Conservation (phyloP, 495 filamentous ascomycete genomes). For the Tetracladium setigerum region DNA sequence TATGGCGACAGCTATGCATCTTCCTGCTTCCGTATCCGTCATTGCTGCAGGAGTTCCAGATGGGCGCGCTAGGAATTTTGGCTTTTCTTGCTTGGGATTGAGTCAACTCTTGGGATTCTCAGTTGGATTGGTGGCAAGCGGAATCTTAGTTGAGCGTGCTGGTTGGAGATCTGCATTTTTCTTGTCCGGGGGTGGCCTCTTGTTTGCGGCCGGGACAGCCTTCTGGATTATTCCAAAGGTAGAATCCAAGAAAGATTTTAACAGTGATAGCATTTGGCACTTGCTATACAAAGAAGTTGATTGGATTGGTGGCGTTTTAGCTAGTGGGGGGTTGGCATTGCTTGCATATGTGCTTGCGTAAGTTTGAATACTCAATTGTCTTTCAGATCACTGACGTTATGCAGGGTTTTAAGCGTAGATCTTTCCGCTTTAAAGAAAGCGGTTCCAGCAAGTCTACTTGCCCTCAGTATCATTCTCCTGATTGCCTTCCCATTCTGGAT, state of each 20-base stretch:
- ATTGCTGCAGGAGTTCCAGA: slow-evolving; percentile 34
- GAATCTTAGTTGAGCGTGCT: slow-evolving; percentile 34
- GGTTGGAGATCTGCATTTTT: slow-evolving; percentile 45
- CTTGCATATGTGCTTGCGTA: slow-evolving; percentile 38
- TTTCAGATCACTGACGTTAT: not conserved
- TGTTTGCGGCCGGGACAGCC: slow-evolving; percentile 11
- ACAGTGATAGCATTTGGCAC: not conserved
- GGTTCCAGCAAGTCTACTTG: slow-evolving; percentile 21
- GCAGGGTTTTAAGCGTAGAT: slow-evolving; percentile 20
- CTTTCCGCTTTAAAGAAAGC: slow-evolving; percentile 5
- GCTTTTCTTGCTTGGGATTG: slow-evolving; percentile 40
- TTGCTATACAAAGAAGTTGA: slow-evolving; percentile 32
- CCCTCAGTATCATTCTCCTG: slow-evolving; percentile 28
- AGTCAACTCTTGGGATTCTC: slow-evolving; percentile 45
- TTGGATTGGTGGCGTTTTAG: slow-evolving; percentile 40
- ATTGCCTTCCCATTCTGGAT: slow-evolving; percentile 42
- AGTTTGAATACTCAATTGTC: slow-evolving; percentile 4
- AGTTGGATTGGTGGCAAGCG: slow-evolving; percentile 44
- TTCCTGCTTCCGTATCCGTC: slow-evolving; percentile 44
- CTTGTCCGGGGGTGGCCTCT: slow-evolving; percentile 24
- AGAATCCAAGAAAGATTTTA: slow-evolving; percentile 8
- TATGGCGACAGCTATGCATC: slow-evolving; percentile 38
- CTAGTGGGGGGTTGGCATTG: slow-evolving; percentile 32
- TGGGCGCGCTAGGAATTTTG: slow-evolving; percentile 42
- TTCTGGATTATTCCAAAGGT: slow-evolving; percentile 24